A percentile compares a stretch with the other conserved stretches of the same genome.
Conservation (phyloP, 1,139 yeast species). For the Arxiozyma slooffiae region DNA sequence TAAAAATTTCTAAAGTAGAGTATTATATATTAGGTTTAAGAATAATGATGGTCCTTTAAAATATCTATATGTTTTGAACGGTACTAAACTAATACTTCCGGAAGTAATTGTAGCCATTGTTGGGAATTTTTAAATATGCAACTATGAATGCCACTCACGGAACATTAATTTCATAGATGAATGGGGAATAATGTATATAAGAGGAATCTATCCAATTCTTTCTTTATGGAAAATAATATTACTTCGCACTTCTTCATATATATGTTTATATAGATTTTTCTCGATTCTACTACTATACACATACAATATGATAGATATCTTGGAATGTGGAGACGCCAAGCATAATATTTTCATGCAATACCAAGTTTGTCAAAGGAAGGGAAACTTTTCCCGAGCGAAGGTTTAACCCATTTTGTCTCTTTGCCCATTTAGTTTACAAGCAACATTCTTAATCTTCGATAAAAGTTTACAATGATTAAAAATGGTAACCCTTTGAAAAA, state of each 20-base stretch:
- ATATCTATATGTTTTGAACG: slow-evolving; percentile 79
- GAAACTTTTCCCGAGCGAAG: no score
- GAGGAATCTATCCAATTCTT: not conserved
- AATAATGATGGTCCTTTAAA: slow-evolving; percentile 33
- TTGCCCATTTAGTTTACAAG: no score
- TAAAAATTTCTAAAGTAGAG: slow-evolving; percentile 79
- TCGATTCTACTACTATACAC: not conserved
- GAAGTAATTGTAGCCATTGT: slow-evolving; percentile 78
- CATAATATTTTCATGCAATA: no score
- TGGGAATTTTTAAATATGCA: slow-evolving; percentile 61
- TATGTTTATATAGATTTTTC: not conserved
- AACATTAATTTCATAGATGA: slow-evolving; percentile 61
- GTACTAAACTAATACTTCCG: slow-evolving; percentile 95
- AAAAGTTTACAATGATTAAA: no score
- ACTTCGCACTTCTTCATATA: no score
- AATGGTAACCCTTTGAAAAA: no score
- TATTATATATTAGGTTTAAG: slow-evolving; percentile 57
- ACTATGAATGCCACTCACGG: slow-evolving; percentile 56
- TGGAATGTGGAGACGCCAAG: no score
- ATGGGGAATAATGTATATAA: slow-evolving; percentile 37
- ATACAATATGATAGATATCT: no score
- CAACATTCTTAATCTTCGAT: no score
- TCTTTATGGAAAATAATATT: not conserved
- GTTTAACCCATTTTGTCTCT: no score
- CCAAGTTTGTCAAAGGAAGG: no score